These are phyloP conservation scores for Vigna reflexopilosa DNA, from an alignment of 306 rosid genomes.

Conservation along the genomic window DNA sequence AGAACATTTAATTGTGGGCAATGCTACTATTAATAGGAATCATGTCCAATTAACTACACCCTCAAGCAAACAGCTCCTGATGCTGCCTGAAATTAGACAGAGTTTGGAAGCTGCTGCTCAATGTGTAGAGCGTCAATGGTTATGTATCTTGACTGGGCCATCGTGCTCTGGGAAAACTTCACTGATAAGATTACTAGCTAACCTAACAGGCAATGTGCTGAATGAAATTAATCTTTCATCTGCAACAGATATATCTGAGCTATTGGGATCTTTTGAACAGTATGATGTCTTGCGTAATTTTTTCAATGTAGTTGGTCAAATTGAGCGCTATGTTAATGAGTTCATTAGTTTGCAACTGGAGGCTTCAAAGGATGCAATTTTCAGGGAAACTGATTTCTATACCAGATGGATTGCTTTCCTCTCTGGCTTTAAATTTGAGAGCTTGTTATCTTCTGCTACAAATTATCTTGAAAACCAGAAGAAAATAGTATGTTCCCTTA, in stretches of 20 bases:
- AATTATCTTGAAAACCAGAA: constrained; percentile 56
- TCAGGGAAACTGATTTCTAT: constrained; percentile 50
- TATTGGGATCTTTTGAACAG: constrained; percentile 96
- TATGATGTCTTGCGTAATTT: constrained; percentile 75
- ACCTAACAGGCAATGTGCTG: constrained; percentile 83
- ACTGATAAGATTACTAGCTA: constrained; percentile 78
- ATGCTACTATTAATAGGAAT: constrained; percentile 64
- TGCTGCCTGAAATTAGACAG: constrained; percentile 76
- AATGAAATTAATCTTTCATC: constrained; percentile 90
- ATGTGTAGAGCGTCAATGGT: constrained; percentile 84
- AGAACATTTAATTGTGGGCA: constrained; percentile 66
- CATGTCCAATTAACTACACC: constrained; percentile 48
- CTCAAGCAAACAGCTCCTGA: constrained; percentile 55
- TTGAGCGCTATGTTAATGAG: constrained; percentile 67
- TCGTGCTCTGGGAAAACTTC: constrained; percentile 91
- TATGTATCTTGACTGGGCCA: constrained; percentile 90
- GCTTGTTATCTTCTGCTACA: constrained; percentile 49
- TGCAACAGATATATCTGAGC: constrained; percentile 92
- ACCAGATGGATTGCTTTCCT: constrained; percentile 63
- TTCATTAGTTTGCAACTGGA: constrained; percentile 59
- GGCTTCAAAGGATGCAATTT: constrained; percentile 46
- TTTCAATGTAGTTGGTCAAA: constrained; percentile 57
- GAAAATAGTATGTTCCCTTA: constrained; percentile 57
- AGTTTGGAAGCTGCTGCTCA: constrained; percentile 87
- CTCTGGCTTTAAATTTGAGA: constrained; percentile 52